A percentile compares a stretch with the other conserved stretches of the same genome.
Conservation (phyloP, 2,329 filamentous ascomycete species). For the Botrytis pseudocinerea region DNA sequence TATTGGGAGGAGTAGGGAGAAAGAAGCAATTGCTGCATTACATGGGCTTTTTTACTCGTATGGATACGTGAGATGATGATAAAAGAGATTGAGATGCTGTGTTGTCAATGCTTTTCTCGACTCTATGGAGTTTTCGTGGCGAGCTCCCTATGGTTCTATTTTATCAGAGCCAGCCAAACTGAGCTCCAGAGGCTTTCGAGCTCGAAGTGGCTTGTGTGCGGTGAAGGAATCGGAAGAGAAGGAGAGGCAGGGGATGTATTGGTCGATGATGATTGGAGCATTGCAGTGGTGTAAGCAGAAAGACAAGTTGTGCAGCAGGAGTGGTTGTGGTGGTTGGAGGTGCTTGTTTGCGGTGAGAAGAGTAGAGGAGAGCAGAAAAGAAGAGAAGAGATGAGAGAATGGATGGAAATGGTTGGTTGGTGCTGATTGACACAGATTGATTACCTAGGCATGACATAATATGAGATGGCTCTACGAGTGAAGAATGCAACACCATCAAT, state of each 20-base stretch:
- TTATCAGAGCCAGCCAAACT: background rate
- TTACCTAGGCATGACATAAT: too few relatives aligned
- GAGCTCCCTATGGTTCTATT: slow-evolving; percentile 16
- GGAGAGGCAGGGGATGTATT: background rate
- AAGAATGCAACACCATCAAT: background rate
- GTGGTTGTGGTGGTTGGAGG: background rate
- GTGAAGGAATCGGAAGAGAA: slow-evolving; percentile 25
- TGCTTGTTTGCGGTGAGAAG: slow-evolving; percentile 26
- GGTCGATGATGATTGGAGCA: background rate
- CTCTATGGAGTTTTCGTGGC: slow-evolving; percentile 20
- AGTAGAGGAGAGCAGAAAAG: too few relatives aligned
- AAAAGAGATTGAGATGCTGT: slow-evolving; percentile 2
- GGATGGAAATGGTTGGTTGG: background rate
- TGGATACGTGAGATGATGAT: background rate
- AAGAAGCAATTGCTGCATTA: slow-evolving; percentile 14
- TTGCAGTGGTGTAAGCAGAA: background rate
- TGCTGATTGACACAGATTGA: background rate
- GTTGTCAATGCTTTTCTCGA: slow-evolving; percentile 5
- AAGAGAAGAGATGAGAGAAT: background rate
- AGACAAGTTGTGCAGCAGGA: background rate
- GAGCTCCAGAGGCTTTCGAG: slow-evolving; percentile 4
- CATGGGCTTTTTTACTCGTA: slow-evolving; percentile 11
- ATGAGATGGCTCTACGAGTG: background rate
- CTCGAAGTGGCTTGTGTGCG: slow-evolving; percentile 34
- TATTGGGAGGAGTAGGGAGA: background rate